Base-by-base conservation (phyloP, 2,329 filamentous ascomycete species). In the Stagonosporopsis tanaceti region DNA sequence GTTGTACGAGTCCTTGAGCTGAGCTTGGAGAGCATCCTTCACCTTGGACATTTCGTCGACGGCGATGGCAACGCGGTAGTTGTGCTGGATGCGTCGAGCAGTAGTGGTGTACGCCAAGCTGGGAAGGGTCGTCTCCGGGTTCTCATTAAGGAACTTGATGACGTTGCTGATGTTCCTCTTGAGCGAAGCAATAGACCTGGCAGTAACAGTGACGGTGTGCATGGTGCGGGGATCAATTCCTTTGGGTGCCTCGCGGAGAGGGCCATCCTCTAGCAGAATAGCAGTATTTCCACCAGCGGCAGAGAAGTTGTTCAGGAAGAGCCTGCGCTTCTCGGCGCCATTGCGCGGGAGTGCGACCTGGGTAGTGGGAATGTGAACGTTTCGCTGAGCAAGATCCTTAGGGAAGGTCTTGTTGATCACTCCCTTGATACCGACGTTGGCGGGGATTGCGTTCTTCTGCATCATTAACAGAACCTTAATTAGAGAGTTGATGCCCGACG, bases 321-420 rank as follows among this genome's bases (percentile, higher is more conserved):
- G 70, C 68, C 76, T 81, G 53, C 82, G 78, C 66, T 80, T 80
- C 60, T 78, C 77, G 11, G 75, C 79, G 41, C 80, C 80, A 44
- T 82, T 79, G 25, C 81, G 78, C 27, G 79, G 78, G 64, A 76
- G 82, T 35, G 76, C 70, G 4, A 81, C 77, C 57, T 80, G 75
- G 51, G 76, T 76, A 11, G 74, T 74, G n/a, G 79, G 76, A 55
- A 84, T 84, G 67, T 84, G 78, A 35, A 84, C 80, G 53, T 83
- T 83, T 63, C 82, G 81, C 66, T 83, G 80, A 28, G 68, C 71
- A 32, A 84, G 67, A 64, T 84, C 82, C 60, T 81, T 81, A 24
- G 82, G 82, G 74, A 84, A 84, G 6, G 78, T 79, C 75, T 83
- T 82, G 75, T 84, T 84, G 65, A 84, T 82, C 51, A 81, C 79